phyloP scores from a whole-genome alignment of 2,329 filamentous ascomycete genomes.

The Trichoderma gracile region DNA sequence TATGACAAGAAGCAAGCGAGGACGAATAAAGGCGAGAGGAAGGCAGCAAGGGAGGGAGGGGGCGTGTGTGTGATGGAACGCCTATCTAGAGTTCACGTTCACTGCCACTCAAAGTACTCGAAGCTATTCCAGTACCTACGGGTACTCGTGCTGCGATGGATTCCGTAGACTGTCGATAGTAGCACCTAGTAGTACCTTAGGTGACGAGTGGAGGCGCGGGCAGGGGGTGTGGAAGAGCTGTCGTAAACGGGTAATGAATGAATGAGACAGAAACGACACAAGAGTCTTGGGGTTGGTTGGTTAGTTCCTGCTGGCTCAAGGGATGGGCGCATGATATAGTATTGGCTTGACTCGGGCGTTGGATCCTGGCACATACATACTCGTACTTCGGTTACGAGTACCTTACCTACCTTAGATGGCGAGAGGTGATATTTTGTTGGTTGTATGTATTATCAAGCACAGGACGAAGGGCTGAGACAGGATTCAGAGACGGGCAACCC shows the following conservation, averaged over 20 bases:
- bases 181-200: neutral
- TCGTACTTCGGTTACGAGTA: no score
- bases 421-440: no score
- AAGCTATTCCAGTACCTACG: neutral
- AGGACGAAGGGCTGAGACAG: neutral
- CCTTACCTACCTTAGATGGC: no score
- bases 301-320: conserved; percentile 3
- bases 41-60: conserved; percentile 2
- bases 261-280: conserved; percentile 9
- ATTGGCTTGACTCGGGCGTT: conserved; percentile 13
- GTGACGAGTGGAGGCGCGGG: neutral
- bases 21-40: neutral
- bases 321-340: conserved; percentile 10
- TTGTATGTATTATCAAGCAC: no score
- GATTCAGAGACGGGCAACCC: neutral
- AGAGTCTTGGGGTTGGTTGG: conserved; percentile 8
- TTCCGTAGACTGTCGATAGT: neutral
- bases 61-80: neutral
- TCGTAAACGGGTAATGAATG: conserved; percentile 16
- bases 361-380: no score
- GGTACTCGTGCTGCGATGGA: neutral
- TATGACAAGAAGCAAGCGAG: neutral
- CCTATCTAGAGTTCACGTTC: no score
- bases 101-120: no score
- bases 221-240: conserved; percentile 15